A percentile compares a stretch with the other conserved stretches of the same genome.
Evolutionary conservation across 345 rosid genomes (phyloP).

Genomic region (Rubroshorea leprosula): DNA sequence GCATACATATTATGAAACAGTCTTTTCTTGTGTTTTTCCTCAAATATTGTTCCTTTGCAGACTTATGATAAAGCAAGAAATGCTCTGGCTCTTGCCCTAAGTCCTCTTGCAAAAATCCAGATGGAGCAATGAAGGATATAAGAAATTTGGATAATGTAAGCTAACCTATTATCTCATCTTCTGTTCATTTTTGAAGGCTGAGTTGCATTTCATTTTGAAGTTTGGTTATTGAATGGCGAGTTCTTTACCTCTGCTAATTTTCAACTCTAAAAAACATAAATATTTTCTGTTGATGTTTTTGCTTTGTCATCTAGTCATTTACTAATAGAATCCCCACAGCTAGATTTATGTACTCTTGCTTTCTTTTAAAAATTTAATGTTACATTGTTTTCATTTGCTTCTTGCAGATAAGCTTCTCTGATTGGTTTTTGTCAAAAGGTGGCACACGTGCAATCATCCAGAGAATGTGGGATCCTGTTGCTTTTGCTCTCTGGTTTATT

Average conservation of each 20-base stretch:
- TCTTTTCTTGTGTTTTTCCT: slow-evolving; percentile 5
- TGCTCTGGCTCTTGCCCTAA: slow-evolving; percentile 86
- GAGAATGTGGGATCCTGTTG: slow-evolving; percentile 99
- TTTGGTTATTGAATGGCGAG: too few species aligned
- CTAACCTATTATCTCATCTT: too few species aligned
- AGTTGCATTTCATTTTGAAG: too few species aligned
- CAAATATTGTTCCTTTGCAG: slow-evolving; percentile 32
- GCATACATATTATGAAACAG: too few species aligned
- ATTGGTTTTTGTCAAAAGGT: slow-evolving; percentile 96
- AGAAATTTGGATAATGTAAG: slow-evolving; percentile 83
- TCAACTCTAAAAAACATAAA: too few species aligned
- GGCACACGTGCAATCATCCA: slow-evolving; percentile 83
- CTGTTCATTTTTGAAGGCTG: too few species aligned
- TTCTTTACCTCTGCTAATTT: too few species aligned
- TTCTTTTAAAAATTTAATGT: background rate
- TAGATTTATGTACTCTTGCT: too few species aligned
- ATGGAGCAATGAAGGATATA: slow-evolving; percentile 89
- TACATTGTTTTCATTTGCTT: background rate
- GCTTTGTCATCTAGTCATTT: too few species aligned
- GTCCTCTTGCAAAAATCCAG: slow-evolving; percentile 91
- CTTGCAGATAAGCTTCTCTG: slow-evolving; percentile 91
- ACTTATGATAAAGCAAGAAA: slow-evolving; percentile 92
- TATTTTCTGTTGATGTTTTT: too few species aligned
- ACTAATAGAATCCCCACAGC: too few species aligned
- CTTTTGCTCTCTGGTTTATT: slow-evolving; percentile 96